Base-by-base conservation (phyloP, 208 protist species). In the Borovskyia barvae region DNA sequence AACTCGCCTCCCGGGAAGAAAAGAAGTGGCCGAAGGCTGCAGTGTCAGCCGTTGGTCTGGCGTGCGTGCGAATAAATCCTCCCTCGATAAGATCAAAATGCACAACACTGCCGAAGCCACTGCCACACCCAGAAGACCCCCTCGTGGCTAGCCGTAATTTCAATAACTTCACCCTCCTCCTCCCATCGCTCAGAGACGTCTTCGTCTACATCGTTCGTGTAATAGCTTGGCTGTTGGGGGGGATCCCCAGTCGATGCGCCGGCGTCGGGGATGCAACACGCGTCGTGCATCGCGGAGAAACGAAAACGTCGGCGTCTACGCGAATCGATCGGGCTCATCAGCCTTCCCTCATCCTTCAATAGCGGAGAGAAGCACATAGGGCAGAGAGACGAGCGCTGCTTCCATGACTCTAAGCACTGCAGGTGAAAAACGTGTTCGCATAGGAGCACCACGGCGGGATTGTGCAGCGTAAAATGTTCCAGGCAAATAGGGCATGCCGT, bases 351-450 rank as follows among this genome's bases (percentile, higher is more conserved):
- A 19, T 86, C 75, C 1, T 56, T 70, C 0, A 56, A 35, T 1
- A 93, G n/a, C 17, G 60, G 61, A 3, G 53, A 45, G 24, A 77
- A 67, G 36, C 86, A 93, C 35, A 93, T 77, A 1, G 87, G 83
- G 43, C 83, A 90, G 24, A 77, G 40, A 0, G 73, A 40, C 1
- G 78, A 82, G 5, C 87, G 77, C 63, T 90, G 75, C 40, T 83
- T 77, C 83, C 87, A 93, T 36, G 80, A 70, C 65, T 90, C 80
- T 14, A 90, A 63, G 58, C 87, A 93, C 72, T 90, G 87, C 35
- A 90, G 39, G 37, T 93, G 87, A 51, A 93, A 87, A 14, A 80
- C 76, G 54, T 93, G 87, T 26, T 78, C 80, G 70, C 87, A 93
- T 9, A 57, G 52, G 5, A 93, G 71, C 14, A 93, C 40, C 39